Evolutionary conservation across 2,329 filamentous ascomycete species (phyloP).

Genomic region (Blastomyces emzantsi): DNA sequence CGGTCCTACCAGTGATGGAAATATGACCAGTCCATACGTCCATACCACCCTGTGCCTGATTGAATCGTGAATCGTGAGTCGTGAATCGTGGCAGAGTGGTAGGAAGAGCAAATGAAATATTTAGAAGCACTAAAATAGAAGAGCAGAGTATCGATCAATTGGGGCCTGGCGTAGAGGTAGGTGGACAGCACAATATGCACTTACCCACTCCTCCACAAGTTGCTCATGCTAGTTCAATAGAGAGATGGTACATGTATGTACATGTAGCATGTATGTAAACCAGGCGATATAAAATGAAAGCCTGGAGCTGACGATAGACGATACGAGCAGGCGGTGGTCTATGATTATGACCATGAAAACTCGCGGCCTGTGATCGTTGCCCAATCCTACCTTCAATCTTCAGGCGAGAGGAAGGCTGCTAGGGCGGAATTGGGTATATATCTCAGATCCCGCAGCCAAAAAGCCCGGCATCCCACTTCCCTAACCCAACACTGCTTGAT

Average conservation of each 20-base stretch:
- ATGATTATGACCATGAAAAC: neutral
- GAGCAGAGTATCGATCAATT: neutral
- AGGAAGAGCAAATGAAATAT: neutral
- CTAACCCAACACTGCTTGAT: conserved; percentile 8
- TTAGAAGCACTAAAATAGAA: neutral
- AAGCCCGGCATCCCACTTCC: neutral
- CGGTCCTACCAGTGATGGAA: neutral
- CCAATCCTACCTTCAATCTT: neutral
- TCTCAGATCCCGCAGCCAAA: neutral
- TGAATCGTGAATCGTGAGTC: no score
- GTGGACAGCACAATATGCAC: neutral
- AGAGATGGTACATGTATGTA: neutral
- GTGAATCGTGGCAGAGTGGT: neutral
- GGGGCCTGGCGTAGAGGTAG: neutral
- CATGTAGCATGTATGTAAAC: neutral
- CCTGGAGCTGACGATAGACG: neutral
- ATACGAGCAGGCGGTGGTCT: neutral
- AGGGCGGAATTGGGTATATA: neutral
- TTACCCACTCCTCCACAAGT: neutral
- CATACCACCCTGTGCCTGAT: neutral
- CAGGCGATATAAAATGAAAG: neutral
- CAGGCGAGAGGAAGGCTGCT: neutral
- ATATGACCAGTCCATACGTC: conserved; percentile 3
- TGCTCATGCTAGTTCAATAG: neutral
- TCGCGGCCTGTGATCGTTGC: neutral